Evolutionary conservation across 2,329 filamentous ascomycete species (phyloP).

Genomic region (Trichoderma sp.): DNA sequence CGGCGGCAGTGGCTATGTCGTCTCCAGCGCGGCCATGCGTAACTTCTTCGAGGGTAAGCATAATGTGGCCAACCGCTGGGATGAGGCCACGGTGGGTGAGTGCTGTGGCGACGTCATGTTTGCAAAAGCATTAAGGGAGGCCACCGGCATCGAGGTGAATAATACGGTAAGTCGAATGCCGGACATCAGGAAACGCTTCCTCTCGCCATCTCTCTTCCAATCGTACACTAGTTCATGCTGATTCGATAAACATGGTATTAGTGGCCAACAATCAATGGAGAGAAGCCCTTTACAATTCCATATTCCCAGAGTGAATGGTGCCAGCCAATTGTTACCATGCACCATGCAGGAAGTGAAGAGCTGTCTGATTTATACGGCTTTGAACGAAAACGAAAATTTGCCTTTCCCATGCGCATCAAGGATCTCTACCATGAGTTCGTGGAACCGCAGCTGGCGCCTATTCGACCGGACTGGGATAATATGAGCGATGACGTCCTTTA

Average conservation of each 20-base stretch:
- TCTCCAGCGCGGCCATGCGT: conserved; percentile 52
- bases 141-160: conserved; percentile 40
- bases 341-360: conserved; percentile 51
- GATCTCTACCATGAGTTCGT: conserved; percentile 50
- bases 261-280: conserved; percentile 55
- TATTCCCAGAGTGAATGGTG: conserved; percentile 52
- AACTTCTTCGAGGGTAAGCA: conserved; percentile 41
- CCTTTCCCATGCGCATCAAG: conserved; percentile 39
- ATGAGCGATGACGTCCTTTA: conserved; percentile 45
- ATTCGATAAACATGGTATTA: conserved; percentile 23
- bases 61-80: conserved; percentile 47
- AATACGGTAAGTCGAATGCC: conserved; percentile 38
- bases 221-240: not conserved
- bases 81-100: conserved; percentile 37
- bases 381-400: conserved; percentile 41
- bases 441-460: conserved; percentile 36
- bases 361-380: conserved; percentile 50
- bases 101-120: conserved; percentile 55
- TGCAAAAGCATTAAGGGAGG: conserved; percentile 44
- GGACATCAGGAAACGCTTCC: not conserved
- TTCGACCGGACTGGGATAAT: conserved; percentile 53
- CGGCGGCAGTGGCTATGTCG: conserved; percentile 54
- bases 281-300: conserved; percentile 51
- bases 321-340: conserved; percentile 55
- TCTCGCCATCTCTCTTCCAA: not conserved